Evolutionary conservation across 768 basidiomycete genomes (phyloP).

Genomic region (Phaeotremella skinneri): DNA sequence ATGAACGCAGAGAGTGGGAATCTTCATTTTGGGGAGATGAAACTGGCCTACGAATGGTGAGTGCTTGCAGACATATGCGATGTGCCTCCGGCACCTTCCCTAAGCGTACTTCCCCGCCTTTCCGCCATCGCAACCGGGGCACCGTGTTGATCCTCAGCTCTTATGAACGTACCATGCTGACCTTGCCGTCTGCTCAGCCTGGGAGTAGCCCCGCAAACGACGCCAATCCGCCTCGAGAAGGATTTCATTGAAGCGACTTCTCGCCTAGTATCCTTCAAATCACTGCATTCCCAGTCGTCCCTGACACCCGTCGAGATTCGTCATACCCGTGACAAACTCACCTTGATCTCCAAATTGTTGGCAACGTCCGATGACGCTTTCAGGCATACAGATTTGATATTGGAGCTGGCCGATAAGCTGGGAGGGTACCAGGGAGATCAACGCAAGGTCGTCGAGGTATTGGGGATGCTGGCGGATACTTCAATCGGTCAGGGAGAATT

Average conservation of each 20-base stretch:
- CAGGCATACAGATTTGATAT: slow-evolving; percentile 84
- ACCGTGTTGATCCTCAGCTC: neutral
- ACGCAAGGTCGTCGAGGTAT: slow-evolving; percentile 73
- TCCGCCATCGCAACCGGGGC: slow-evolving; percentile 10
- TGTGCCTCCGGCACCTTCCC: neutral
- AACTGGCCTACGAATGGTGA: slow-evolving; percentile 92
- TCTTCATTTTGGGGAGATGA: slow-evolving; percentile 91
- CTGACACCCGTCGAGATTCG: slow-evolving; percentile 92
- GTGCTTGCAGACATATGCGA: slow-evolving; percentile 19
- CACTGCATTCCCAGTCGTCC: slow-evolving; percentile 67
- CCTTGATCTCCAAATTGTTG: slow-evolving; percentile 80
- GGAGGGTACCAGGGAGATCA: slow-evolving; percentile 64
- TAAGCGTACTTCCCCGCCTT: neutral
- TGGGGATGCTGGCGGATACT: slow-evolving; percentile 87
- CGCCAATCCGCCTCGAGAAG: slow-evolving; percentile 65
- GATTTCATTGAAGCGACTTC: slow-evolving; percentile 98
- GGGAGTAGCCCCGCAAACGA: slow-evolving; percentile 66
- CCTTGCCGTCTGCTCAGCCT: slow-evolving; percentile 58
- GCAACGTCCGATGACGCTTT: slow-evolving; percentile 82
- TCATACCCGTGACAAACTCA: slow-evolving; percentile 80
- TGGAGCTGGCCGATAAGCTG: slow-evolving; percentile 85
- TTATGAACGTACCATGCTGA: too few relatives aligned
- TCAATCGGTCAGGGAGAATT: slow-evolving; percentile 83
- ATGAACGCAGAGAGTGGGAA: slow-evolving; percentile 92
- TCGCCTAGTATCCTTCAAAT: slow-evolving; percentile 90